Base-by-base conservation (phyloP, 306 rosid species). In the Trichosanthes cucumerina region DNA sequence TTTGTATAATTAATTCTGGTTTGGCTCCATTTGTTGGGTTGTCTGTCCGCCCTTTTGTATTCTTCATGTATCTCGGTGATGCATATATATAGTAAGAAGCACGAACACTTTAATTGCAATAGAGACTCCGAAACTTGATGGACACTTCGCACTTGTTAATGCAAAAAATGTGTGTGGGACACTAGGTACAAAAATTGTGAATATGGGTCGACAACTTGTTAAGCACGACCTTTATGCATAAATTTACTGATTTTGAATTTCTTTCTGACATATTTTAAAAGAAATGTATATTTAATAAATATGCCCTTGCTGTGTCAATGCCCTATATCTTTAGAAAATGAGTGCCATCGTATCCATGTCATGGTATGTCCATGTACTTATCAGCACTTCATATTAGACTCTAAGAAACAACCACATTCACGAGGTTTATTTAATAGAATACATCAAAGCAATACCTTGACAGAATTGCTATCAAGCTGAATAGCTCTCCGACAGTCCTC, bases 401-500 rank as follows among this genome's bases (percentile, higher is more conserved):
- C 74, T 41, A 41, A 21, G 28, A 43, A 43, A n/a, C 36, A 43
- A 69, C 53, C 18, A 33, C 19, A 75, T 33, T 49, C 41, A 19
- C 64, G 53, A 52, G 3, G 23, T 33, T 50, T 19, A 8, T 3
- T 1, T 18, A 60, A 57, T 28, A 38, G 24, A n/a, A 70, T 13
- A 54, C 52, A 56, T 15, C 21, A 36, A 21, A 31, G 79, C 39
- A 50, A 18, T 69, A 96, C 99, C 98, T 96, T 96, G 33, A 93
- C 96, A 44, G 87, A 90, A 28, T 79, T 78, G 80, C 68, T 86
- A 77, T 93, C 93, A 34, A 96, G 88, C 79, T 88, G 90, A 90
- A 96, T 82, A 76, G 99, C 98, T 78, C 57, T 90, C 80, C 93
- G 88, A 82, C 88, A 88, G 47, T 96, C 99, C 75, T 90, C 97